Evolutionary conservation across 371 early-diverging fungal species (phyloP).

Genomic region (Mortierella sp.): DNA sequence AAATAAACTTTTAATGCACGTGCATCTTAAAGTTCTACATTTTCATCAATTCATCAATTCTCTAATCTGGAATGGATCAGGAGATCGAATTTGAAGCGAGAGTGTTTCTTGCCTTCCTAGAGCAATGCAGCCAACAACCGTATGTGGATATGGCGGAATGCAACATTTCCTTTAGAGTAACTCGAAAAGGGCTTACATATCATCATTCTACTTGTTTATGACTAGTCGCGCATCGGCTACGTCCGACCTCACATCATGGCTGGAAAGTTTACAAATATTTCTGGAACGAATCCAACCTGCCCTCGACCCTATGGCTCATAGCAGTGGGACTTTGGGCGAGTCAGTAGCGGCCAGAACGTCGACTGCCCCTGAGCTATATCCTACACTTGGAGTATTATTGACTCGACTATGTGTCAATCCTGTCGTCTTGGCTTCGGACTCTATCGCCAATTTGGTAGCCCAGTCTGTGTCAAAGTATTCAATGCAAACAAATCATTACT

Average conservation of each 20-base stretch:
- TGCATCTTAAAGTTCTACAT: too few species aligned
- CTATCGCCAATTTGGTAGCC: slow-evolving; percentile 6
- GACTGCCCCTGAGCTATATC: slow-evolving; percentile 18
- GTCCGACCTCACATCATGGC: slow-evolving; percentile 6
- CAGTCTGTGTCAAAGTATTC: slow-evolving; percentile 29
- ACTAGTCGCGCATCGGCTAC: slow-evolving; percentile 29
- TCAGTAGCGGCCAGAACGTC: neutral
- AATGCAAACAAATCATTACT: neutral
- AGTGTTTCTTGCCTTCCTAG: slow-evolving; percentile 29
- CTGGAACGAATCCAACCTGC: slow-evolving; percentile 24
- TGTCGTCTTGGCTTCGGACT: slow-evolving; percentile 6
- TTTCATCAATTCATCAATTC: neutral
- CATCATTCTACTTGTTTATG: neutral
- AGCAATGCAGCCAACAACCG: slow-evolving; percentile 21
- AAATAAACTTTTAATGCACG: too few species aligned
- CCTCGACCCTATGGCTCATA: neutral
- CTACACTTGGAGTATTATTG: slow-evolving; percentile 22
- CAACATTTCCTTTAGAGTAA: too few species aligned
- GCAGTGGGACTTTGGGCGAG: neutral
- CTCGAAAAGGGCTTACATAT: too few species aligned
- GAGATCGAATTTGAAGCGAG: slow-evolving; percentile 41
- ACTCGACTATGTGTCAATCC: slow-evolving; percentile 24
- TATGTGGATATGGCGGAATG: slow-evolving; percentile 3
- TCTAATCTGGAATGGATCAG: slow-evolving; percentile 46
- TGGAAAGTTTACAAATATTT: slow-evolving; percentile 20